Conservation (phyloP, 148 eudicot species). For the Rhododendron kiyosumense region DNA sequence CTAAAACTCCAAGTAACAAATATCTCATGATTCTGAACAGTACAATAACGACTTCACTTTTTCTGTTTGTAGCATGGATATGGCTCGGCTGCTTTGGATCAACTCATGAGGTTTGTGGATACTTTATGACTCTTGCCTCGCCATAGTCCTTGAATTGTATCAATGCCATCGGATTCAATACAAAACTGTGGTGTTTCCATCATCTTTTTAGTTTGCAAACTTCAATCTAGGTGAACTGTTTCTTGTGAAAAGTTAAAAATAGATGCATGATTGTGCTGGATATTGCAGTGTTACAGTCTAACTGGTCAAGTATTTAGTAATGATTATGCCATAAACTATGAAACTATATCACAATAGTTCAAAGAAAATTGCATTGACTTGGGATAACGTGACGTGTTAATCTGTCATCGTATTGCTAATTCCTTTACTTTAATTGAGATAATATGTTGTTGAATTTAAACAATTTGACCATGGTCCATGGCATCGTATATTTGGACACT, state of each 20-base stretch:
- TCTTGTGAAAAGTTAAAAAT: too few relatives aligned
- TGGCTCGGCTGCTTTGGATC: slow-evolving; percentile 83
- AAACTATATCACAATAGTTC: neutral
- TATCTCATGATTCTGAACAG: neutral
- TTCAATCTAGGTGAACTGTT: too few relatives aligned
- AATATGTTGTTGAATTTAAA: neutral
- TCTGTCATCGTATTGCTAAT: neutral
- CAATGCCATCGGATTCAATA: neutral
- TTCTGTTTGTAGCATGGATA: slow-evolving; percentile 62
- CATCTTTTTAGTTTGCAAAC: too few relatives aligned
- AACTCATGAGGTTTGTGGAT: slow-evolving; percentile 47
- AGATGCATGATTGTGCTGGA: neutral
- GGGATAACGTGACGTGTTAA: neutral
- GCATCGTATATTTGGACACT: neutral
- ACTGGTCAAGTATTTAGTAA: neutral
- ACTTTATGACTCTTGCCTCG: neutral
- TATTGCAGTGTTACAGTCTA: neutral
- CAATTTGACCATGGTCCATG: neutral
- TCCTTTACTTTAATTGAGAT: neutral
- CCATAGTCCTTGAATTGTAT: neutral
- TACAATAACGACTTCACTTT: neutral
- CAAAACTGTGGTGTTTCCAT: too few relatives aligned
- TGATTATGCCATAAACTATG: neutral
- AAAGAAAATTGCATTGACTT: neutral
- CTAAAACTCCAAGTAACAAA: neutral